Evolutionary conservation across 2,329 filamentous ascomycete species (phyloP).

Genomic region (Clonostachys solani): DNA sequence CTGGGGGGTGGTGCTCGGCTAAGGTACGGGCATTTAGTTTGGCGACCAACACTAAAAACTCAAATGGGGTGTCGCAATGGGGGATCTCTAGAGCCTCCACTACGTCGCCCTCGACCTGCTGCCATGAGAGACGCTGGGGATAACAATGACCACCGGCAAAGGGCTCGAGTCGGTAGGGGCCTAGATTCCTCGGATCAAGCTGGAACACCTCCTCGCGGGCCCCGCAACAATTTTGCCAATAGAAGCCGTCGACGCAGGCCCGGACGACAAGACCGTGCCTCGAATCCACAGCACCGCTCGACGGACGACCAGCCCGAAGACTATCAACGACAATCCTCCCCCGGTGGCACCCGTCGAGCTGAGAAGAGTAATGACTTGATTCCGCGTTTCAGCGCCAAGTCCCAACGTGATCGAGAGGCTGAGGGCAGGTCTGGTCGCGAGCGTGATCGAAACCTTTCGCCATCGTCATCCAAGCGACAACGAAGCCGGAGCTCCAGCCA

Average conservation of each 20-base stretch:
- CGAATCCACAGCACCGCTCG: constrained; percentile 6
- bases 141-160: constrained; percentile 28
- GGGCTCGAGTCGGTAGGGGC: constrained; percentile 27
- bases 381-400: constrained; percentile 26
- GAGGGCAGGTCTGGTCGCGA: constrained; percentile 20
- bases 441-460: constrained; percentile 22
- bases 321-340: constrained; percentile 15
- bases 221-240: constrained; percentile 19
- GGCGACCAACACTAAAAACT: not conserved
- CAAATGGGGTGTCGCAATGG: constrained; percentile 14
- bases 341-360: constrained; percentile 10
- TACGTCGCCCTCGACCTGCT: constrained; percentile 29
- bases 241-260: constrained; percentile 24
- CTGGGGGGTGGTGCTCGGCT: constrained; percentile 2
- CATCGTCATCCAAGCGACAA: constrained; percentile 32
- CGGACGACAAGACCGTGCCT: constrained; percentile 8
- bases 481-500: constrained; percentile 29
- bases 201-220: constrained; percentile 22
- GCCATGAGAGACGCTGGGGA: constrained; percentile 33
- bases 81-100: constrained; percentile 17
- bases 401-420: constrained; percentile 16
- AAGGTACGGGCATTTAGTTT: not conserved
- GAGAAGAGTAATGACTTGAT: constrained; percentile 28
- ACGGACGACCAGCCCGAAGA: constrained; percentile 32
- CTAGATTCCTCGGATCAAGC: constrained; percentile 21